Percentiles rank a stretch among this genome's conserved stretches.
Evolutionary conservation across 2,329 filamentous ascomycete genomes (phyloP).

Genomic region (Claviceps fusiformis): DNA sequence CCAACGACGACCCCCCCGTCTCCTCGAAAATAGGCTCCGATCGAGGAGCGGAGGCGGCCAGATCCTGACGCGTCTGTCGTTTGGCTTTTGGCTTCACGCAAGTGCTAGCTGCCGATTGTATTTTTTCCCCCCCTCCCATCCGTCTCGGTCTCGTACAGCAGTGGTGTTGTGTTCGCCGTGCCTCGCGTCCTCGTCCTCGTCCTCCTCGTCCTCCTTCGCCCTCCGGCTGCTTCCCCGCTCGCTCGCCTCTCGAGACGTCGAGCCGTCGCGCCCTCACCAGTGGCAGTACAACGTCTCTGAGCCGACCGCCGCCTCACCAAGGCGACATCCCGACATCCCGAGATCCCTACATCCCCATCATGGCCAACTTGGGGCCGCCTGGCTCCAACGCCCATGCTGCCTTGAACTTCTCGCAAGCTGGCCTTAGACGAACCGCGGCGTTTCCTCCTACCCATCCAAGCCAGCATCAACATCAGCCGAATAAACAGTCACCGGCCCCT

Average conservation of each 20-base stretch:
- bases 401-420: conserved; percentile 38
- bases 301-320: neutral
- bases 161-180: neutral
- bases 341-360: conserved; percentile 12
- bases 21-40: neutral
- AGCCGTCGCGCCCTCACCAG: conserved; percentile 1
- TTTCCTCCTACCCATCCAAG: conserved; percentile 35
- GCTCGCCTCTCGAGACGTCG: neutral
- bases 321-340: neutral
- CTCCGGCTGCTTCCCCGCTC: no score
- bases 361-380: conserved; percentile 36
- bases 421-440: conserved; percentile 30
- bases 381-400: conserved; percentile 39
- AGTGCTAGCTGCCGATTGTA: neutral
- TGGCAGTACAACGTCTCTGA: neutral
- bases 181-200: neutral
- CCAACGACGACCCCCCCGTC: conserved; percentile 1
- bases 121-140: neutral
- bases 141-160: neutral
- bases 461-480: conserved; percentile 36
- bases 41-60: conserved; percentile 3
- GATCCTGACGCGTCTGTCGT: conserved; percentile 3
- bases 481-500: conserved; percentile 41
- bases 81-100: neutral
- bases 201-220: neutral